phyloP scores from a whole-genome alignment of 2,329 filamentous ascomycete species.

The Trichoderma sp. region DNA sequence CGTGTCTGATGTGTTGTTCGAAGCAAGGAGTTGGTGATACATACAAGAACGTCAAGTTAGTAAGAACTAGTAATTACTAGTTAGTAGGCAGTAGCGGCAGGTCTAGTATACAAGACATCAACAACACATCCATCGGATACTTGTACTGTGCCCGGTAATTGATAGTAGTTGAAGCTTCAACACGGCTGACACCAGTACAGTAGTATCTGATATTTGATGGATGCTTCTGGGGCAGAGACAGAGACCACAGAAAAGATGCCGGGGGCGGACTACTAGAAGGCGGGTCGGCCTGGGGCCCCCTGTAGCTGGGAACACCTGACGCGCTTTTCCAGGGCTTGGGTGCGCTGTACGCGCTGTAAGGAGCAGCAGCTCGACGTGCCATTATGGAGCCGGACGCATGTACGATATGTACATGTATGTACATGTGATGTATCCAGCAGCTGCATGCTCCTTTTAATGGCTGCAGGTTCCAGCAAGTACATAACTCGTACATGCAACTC shows the following conservation, averaged over 20 bases:
- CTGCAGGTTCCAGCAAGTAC: neutral
- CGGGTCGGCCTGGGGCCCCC: neutral
- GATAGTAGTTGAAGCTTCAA: neutral
- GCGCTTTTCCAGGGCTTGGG: slow-evolving; percentile 15
- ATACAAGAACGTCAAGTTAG: neutral
- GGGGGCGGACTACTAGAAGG: neutral
- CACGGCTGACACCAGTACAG: neutral
- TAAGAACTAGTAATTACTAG: neutral
- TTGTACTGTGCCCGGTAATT: neutral
- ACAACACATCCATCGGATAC: neutral
- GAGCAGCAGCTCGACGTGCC: slow-evolving; percentile 7
- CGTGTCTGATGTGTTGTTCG: slow-evolving; percentile 6
- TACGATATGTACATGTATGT: neutral
- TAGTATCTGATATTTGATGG: neutral
- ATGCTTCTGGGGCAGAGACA: neutral
- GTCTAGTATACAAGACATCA: neutral
- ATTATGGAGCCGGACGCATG: neutral
- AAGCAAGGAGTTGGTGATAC: neutral
- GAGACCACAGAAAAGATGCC: neutral
- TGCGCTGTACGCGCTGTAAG: slow-evolving; percentile 10
- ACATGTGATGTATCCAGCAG: slow-evolving; percentile 4
- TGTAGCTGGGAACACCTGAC: slow-evolving; percentile 15
- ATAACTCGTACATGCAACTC: neutral
- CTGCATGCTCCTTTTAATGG: slow-evolving; percentile 10
- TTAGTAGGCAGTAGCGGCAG: neutral